phyloP scores from a whole-genome alignment of 768 basidiomycete genomes.

The Lactarius trivialis region DNA sequence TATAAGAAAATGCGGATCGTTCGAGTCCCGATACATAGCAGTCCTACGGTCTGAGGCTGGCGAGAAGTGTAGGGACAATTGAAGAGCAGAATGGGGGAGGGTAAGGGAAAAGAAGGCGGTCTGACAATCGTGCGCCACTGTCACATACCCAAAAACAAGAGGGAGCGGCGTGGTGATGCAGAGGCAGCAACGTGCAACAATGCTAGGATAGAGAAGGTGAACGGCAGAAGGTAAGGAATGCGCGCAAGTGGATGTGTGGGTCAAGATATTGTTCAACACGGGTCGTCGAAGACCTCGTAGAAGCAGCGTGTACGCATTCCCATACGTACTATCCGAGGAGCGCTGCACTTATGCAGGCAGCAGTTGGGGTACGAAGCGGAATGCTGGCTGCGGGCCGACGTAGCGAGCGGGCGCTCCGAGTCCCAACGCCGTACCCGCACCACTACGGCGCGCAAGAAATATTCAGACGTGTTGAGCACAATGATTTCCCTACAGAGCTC shows the following conservation, averaged over 20 bases:
- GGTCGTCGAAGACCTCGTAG: not conserved
- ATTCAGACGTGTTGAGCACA: not conserved
- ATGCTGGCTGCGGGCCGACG: not conserved
- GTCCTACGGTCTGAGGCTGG: not conserved
- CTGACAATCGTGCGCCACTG: not conserved
- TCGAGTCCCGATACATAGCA: not conserved
- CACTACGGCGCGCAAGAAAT: not conserved
- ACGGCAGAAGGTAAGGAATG: not conserved
- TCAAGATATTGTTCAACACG: not conserved
- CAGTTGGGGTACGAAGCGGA: not conserved
- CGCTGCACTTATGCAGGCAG: not conserved
- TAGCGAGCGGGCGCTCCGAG: not conserved
- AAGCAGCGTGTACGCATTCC: not conserved
- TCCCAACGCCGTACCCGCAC: slow-evolving; percentile 9
- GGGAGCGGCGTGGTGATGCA: slow-evolving; percentile 1
- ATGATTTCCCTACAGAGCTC: not conserved
- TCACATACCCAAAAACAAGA: not conserved
- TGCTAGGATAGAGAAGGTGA: slow-evolving; percentile 2
- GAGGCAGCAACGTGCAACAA: not conserved
- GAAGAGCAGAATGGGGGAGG: not conserved
- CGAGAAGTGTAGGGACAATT: not conserved
- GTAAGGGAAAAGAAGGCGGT: not conserved
- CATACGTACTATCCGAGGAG: not conserved
- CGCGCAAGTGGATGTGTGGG: not conserved
- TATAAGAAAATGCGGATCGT: not conserved